phyloP scores from a whole-genome alignment of 192 early-diverging fungal genomes.

The Mortierella claussenii region DNA sequence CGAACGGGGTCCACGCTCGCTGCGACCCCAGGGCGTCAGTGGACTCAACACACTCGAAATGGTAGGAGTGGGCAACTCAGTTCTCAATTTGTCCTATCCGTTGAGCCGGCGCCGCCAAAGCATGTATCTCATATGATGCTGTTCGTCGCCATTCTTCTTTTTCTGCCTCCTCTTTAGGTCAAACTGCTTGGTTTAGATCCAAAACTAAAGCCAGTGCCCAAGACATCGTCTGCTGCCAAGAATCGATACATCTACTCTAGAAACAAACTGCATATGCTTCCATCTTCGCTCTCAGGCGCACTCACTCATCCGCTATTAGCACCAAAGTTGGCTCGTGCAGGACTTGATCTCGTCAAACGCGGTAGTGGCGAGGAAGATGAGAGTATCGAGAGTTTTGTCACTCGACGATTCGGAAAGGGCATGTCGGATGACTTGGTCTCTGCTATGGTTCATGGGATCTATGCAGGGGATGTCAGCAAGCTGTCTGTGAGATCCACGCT shows the following conservation, averaged over 20 bases:
- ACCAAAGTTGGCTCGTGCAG: slow-evolving; percentile 66
- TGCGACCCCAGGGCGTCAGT: slow-evolving; percentile 76
- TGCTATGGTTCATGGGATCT: slow-evolving; percentile 93
- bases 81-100: no score
- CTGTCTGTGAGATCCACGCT: slow-evolving; percentile 83
- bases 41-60: slow-evolving; percentile 83
- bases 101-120: no score
- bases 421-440: slow-evolving; percentile 88
- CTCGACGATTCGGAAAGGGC: slow-evolving; percentile 76
- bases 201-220: slow-evolving; percentile 67
- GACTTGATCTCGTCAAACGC: slow-evolving; percentile 63
- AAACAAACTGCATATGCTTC: slow-evolving; percentile 75
- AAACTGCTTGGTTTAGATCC: slow-evolving; percentile 69
- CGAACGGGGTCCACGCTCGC: slow-evolving; percentile 86
- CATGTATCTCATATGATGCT: background rate
- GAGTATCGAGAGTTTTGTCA: slow-evolving; percentile 85
- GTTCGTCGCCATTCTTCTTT: background rate
- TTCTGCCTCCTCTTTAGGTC: slow-evolving; percentile 46
- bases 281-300: slow-evolving; percentile 36
- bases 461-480: slow-evolving; percentile 85
- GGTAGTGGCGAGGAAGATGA: slow-evolving; percentile 68
- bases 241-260: slow-evolving; percentile 87
- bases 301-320: slow-evolving; percentile 37
- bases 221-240: slow-evolving; percentile 74
- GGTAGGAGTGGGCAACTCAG: slow-evolving; percentile 49